phyloP scores from a whole-genome alignment of 2,329 filamentous ascomycete species.

The Curvularia verruculosa region DNA sequence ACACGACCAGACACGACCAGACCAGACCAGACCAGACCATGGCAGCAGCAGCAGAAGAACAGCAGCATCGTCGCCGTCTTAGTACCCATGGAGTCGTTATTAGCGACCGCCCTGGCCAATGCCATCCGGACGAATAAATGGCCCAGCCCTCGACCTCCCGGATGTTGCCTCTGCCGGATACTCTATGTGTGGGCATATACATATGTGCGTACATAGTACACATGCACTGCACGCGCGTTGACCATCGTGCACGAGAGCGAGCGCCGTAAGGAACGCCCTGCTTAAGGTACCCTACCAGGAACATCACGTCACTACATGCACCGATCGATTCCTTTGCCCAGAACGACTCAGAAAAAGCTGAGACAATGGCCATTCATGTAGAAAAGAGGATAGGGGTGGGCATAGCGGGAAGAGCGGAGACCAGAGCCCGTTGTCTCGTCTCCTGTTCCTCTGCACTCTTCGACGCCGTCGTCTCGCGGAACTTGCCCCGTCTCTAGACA shows the following conservation, averaged over 20 bases:
- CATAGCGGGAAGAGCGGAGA: neutral
- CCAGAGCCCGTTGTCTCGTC: neutral
- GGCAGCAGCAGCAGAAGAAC: neutral
- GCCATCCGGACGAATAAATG: neutral
- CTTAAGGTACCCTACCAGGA: neutral
- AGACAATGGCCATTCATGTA: neutral
- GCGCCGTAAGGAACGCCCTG: too few relatives aligned
- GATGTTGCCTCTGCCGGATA: neutral
- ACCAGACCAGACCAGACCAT: too few relatives aligned
- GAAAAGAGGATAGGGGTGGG: neutral
- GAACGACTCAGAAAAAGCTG: neutral
- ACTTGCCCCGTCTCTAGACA: neutral
- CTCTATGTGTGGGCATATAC: too few relatives aligned
- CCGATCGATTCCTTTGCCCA: neutral
- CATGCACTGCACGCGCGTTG: neutral
- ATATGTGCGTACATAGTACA: too few relatives aligned
- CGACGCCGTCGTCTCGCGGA: neutral
- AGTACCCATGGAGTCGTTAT: too few relatives aligned
- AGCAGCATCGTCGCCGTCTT: neutral
- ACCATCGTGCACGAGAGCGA: neutral
- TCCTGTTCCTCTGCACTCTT: neutral
- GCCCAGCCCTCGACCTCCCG: neutral
- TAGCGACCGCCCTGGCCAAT: neutral
- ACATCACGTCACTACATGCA: neutral
- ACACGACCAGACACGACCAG: too few relatives aligned